phyloP scores from a whole-genome alignment of 345 rosid genomes.

The Eucalyptus pauciflora region DNA sequence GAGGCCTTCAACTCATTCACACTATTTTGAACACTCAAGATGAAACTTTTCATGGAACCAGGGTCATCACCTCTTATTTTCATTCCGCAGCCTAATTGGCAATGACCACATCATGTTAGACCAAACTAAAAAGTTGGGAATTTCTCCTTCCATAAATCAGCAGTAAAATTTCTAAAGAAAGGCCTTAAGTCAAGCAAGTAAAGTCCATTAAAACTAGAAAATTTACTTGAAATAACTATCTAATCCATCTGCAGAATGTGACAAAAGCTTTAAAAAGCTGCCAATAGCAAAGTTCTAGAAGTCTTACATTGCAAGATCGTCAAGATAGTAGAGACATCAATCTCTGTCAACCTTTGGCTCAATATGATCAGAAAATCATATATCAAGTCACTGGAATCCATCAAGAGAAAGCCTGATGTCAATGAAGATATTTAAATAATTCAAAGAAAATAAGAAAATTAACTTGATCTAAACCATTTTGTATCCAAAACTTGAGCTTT shows the following conservation, averaged over 20 bases:
- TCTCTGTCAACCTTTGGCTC: constrained; percentile 65
- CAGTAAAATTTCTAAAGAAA: neutral
- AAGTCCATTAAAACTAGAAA: neutral
- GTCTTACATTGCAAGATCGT: constrained; percentile 71
- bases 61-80: constrained; percentile 91
- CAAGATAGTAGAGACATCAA: constrained; percentile 72
- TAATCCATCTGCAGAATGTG: neutral
- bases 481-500: neutral
- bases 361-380: constrained; percentile 65
- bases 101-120: neutral
- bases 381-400: constrained; percentile 70
- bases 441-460: neutral
- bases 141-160: neutral
- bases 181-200: neutral
- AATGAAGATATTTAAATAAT: neutral
- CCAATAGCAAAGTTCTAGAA: neutral
- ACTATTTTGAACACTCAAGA: constrained; percentile 64
- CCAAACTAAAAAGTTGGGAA: neutral
- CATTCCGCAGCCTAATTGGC: constrained; percentile 78
- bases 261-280: neutral
- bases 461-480: neutral
- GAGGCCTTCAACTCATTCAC: constrained; percentile 60
- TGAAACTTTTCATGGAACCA: constrained; percentile 69
- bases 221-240: neutral
- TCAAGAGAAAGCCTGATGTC: neutral